Base-by-base conservation (phyloP, 148 eudicot species). In the Euryodendron excelsum region DNA sequence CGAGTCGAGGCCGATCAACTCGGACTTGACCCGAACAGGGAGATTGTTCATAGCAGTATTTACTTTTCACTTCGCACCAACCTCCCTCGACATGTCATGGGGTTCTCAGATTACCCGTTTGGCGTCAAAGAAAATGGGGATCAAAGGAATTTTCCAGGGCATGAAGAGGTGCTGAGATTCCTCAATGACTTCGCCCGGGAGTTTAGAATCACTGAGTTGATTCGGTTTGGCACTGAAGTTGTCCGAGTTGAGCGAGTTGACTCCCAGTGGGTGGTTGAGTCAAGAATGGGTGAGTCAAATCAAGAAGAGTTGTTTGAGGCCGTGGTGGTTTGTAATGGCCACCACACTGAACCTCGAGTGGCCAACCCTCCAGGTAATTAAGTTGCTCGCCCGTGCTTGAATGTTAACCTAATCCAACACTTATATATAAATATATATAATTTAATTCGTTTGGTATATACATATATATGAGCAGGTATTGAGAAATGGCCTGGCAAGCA, bases 401-500 rank as follows among this genome's bases (percentile, higher is more conserved):
- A n/a, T n/a, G n/a, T n/a, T n/a, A n/a, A n/a, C n/a, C n/a, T n/a
- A n/a, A n/a, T n/a, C n/a, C n/a, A n/a, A n/a, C n/a, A n/a, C n/a
- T n/a, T n/a, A n/a, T n/a, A n/a, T n/a, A n/a, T n/a, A n/a, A n/a
- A n/a, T n/a, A n/a, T n/a, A n/a, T n/a, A n/a, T n/a, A n/a, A n/a
- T n/a, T n/a, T n/a, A 58, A 27, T 48, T 71, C 2, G 21, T 71
- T 41, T 23, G 20, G 2, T 41, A 15, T 39, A 63, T 37, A 1
- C 62, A 27, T 3, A 2, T 5, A 18, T 5, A 0, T 44, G n/a
- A 31, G 56, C 84, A 92, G 93, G 93, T 44, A 84, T 88, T 10
- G 84, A 85, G 76, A 85, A 81, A 64, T 90, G 93, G 92, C 85
- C 89, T 3, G 89, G 92, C 56, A 82, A 86, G 79, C 93, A 92